Conservation (phyloP, 2,329 filamentous ascomycete genomes). For the Fusarium scirpi region DNA sequence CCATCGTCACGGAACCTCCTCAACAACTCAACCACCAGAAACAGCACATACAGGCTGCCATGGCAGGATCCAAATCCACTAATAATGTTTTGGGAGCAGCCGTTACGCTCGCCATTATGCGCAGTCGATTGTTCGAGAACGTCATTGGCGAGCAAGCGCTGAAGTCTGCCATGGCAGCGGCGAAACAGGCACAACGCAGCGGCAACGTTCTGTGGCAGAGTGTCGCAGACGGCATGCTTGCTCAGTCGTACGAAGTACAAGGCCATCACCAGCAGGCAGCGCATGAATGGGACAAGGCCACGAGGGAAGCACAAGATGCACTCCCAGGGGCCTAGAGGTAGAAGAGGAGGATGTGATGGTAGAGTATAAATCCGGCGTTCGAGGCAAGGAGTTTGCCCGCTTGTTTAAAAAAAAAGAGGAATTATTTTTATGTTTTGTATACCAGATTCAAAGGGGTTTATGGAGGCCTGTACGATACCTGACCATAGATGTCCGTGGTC, state of each 20-base stretch:
- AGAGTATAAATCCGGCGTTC: conserved; percentile 39
- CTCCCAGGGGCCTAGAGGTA: conserved; percentile 50
- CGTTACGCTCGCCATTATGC: conserved; percentile 88
- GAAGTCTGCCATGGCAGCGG: conserved; percentile 78
- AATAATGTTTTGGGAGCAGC: conserved; percentile 84
- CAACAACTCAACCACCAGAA: conserved; percentile 82
- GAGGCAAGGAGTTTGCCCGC: conserved; percentile 44
- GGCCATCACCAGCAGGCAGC: conserved; percentile 66
- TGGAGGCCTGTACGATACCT: conserved; percentile 41
- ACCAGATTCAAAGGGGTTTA: conserved; percentile 37
- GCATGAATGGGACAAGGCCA: conserved; percentile 57
- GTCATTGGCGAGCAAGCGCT: conserved; percentile 84
- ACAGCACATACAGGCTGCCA: conserved; percentile 78
- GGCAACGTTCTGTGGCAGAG: conserved; percentile 82
- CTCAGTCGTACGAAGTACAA: conserved; percentile 78
- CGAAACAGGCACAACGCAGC: conserved; percentile 74
- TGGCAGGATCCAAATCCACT: conserved; percentile 75
- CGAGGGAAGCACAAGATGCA: conserved; percentile 57
- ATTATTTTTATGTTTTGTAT: conserved; percentile 46
- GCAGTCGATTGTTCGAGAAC: conserved; percentile 82
- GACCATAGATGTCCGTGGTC: conserved; percentile 39
- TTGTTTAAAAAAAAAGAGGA: conserved; percentile 38
- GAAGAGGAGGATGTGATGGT: conserved; percentile 17
- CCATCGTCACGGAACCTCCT: conserved; percentile 70
- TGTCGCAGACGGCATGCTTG: conserved; percentile 82